Base-by-base conservation (phyloP, 1,284 basidiomycete species). In the Leccinum fallax region DNA sequence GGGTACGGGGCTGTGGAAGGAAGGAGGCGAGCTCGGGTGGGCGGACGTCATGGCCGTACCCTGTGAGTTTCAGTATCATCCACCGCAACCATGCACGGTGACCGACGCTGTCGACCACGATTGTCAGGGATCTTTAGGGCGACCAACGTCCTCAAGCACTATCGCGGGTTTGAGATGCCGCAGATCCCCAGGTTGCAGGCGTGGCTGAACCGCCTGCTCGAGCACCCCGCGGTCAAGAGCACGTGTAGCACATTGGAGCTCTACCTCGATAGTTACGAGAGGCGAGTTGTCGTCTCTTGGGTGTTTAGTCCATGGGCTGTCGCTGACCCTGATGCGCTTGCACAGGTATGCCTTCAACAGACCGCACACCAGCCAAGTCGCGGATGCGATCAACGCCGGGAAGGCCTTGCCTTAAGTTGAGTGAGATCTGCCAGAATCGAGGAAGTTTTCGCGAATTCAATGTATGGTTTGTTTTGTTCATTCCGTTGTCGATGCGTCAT, bases 221-320 rank as follows among this genome's bases (percentile, higher is more conserved):
- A 74, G 1, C 83, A 93, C 66, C 87, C 87, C 0, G 80, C 82
- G 3, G 89, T 93, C 77, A 84, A 82, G 69, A 76, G 78, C 11
- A 93, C 92, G 0, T 89, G 88, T 68, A 90, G 88, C 70, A 85
- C 84, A 0, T 86, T 91, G 28, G 76, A 88, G 30, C 75, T 93
- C 51, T 94, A 93, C 67, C 67, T 93, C 9, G 90, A 93, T 66
- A 89, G 87, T 63, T 93, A 93, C 66, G 89, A 91, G 68, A 78
- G 88, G 87, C 85, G 53, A 57, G 79, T 46, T 7, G 19, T 21
- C 11, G 5, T 43, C n/a, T 11, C n/a, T 46, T 21, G 43, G 6
- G 19, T 21, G 6, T 46, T 13, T 56, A 10, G 2, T 38, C 8
- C 6, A 11, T 53, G 32, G 48, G 19, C 15, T 16, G 15, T 34